Percentiles rank a stretch among this genome's conserved stretches.
Conservation (phyloP, 2,329 filamentous ascomycete species). For the Grosmannia huntii region DNA sequence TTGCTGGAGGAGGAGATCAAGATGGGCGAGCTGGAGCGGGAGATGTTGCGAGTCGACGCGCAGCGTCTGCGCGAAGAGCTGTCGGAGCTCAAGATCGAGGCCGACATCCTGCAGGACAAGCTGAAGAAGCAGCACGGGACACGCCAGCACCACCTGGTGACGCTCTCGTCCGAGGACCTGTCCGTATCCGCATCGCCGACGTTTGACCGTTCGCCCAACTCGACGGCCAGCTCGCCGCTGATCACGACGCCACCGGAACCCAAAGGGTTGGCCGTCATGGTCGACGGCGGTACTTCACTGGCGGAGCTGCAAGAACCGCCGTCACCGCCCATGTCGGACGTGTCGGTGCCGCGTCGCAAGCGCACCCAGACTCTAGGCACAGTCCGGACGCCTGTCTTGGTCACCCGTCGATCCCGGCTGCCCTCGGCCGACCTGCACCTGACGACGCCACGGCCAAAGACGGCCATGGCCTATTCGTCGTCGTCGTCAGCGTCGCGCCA, state of each 20-base stretch:
- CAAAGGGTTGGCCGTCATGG: slow-evolving; percentile 41
- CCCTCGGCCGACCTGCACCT: slow-evolving; percentile 38
- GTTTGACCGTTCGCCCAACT: slow-evolving; percentile 65
- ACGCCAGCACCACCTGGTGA: slow-evolving; percentile 46
- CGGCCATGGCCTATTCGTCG: slow-evolving; percentile 20
- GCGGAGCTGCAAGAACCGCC: slow-evolving; percentile 70
- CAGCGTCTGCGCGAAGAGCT: slow-evolving; percentile 85
- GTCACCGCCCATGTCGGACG: slow-evolving; percentile 86
- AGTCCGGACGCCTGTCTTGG: slow-evolving; percentile 23
- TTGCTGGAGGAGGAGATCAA: slow-evolving; percentile 94
- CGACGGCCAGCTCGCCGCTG: slow-evolving; percentile 84
- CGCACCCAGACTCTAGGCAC: slow-evolving; percentile 12
- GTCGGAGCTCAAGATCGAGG: slow-evolving; percentile 85
- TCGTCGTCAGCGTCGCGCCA: slow-evolving; percentile 15
- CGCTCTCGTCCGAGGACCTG: slow-evolving; percentile 45
- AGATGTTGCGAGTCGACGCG: slow-evolving; percentile 75
- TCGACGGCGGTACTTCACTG: slow-evolving; percentile 28
- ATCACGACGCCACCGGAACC: slow-evolving; percentile 70
- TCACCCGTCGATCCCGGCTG: slow-evolving; percentile 35
- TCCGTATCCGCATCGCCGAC: slow-evolving; percentile 55
- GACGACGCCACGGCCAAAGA: slow-evolving; percentile 39
- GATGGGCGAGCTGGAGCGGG: slow-evolving; percentile 81
- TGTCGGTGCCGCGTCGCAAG: slow-evolving; percentile 39
- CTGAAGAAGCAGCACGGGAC: slow-evolving; percentile 53
- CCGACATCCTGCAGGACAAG: slow-evolving; percentile 89